Conservation (phyloP, 768 basidiomycete genomes). For the Leccinum subgranulosum region DNA sequence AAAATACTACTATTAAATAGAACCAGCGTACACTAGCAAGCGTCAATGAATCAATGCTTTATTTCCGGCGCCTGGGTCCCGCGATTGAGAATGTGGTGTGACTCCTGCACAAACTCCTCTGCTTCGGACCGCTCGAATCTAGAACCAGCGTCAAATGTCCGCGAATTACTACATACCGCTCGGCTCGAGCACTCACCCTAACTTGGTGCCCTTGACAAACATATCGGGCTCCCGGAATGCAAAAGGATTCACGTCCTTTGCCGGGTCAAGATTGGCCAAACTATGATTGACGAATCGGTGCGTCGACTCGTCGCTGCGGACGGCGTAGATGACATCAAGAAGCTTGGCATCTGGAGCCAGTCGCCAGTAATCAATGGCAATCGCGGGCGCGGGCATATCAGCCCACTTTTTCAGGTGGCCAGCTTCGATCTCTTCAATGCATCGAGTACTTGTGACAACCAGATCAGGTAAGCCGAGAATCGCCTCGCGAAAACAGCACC, state of each 20-base stretch:
- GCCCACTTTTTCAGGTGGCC: constrained; percentile 83
- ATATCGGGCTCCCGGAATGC: constrained; percentile 88
- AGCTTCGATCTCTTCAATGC: constrained; percentile 78
- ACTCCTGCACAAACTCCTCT: constrained; percentile 59
- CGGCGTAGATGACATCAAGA: constrained; percentile 86
- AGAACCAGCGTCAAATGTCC: constrained; percentile 17
- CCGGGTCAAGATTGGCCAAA: constrained; percentile 76
- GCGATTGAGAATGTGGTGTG: constrained; percentile 50
- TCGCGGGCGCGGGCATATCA: constrained; percentile 72
- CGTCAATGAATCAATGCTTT: constrained; percentile 21
- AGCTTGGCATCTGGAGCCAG: constrained; percentile 68
- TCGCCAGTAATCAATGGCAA: constrained; percentile 96
- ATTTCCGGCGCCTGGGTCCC: constrained; percentile 21
- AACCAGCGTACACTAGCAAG: constrained; percentile 1
- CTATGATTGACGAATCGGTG: constrained; percentile 97
- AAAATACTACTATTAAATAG: constrained; percentile 8
- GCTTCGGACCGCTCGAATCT: constrained; percentile 72
- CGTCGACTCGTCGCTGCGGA: constrained; percentile 89
- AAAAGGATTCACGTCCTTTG: constrained; percentile 85
- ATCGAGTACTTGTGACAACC: constrained; percentile 55
- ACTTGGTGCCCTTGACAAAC: constrained; percentile 70
- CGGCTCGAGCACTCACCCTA: constrained; percentile 51
- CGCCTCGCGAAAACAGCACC: constrained; percentile 29
- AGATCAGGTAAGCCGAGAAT: constrained; percentile 17
- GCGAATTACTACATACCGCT: constrained; percentile 1